Conservation (phyloP, 441 rosid genomes). For the Erodium texanum region DNA sequence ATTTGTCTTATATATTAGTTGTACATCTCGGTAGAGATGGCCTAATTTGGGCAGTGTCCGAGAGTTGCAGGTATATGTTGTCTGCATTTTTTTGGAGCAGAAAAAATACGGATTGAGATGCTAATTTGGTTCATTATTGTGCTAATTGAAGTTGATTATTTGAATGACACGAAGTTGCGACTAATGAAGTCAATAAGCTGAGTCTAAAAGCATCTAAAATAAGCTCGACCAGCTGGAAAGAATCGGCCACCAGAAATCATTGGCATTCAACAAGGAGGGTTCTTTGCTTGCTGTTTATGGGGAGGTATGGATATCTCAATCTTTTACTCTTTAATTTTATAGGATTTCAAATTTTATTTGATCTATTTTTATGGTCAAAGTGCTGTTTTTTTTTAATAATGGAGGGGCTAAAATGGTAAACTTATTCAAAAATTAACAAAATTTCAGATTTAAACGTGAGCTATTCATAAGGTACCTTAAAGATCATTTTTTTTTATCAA, state of each 20-base stretch:
- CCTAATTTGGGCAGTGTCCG: conserved; percentile 52
- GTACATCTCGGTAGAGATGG: conserved; percentile 76
- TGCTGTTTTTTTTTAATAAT: no score
- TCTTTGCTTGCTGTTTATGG: conserved; percentile 65
- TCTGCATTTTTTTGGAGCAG: background rate
- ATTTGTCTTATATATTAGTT: conserved; percentile 74
- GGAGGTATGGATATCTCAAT: conserved; percentile 67
- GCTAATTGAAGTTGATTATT: conserved; percentile 39
- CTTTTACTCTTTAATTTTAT: no score
- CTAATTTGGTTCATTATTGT: background rate
- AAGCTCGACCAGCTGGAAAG: conserved; percentile 42
- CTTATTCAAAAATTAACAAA: no score
- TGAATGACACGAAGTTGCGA: conserved; percentile 51
- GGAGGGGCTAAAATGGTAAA: no score
- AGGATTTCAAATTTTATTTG: no score
- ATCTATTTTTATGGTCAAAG: no score
- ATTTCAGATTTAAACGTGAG: no score
- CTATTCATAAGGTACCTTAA: no score
- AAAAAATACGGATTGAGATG: background rate
- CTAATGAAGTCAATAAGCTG: conserved; percentile 29
- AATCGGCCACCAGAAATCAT: conserved; percentile 68
- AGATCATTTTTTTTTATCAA: no score
- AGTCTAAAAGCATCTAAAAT: conserved; percentile 45
- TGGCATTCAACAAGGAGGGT: conserved; percentile 58
- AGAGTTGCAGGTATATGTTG: conserved; percentile 48